A percentile compares a stretch with the other conserved stretches of the same genome.
Evolutionary conservation across 768 basidiomycete genomes (phyloP).

Genomic region (Russula brevipes): DNA sequence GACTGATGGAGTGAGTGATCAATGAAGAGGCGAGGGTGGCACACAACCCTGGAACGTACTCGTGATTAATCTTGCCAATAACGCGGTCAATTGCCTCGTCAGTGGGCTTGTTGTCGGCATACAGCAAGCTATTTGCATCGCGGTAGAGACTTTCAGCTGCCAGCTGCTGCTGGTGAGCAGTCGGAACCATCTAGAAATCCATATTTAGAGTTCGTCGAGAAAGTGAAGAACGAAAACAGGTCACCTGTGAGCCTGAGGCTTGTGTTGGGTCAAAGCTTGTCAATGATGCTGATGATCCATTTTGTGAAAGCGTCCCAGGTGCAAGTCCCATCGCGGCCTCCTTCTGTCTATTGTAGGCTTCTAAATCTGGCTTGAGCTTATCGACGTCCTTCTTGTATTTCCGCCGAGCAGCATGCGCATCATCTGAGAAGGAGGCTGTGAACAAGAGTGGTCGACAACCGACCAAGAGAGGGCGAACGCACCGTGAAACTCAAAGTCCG

Average conservation of each 20-base stretch:
- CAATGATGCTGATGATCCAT: conserved; percentile 37
- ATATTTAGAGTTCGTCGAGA: background rate
- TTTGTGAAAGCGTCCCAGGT: conserved; percentile 56
- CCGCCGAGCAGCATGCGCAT: conserved; percentile 80
- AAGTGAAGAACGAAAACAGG: conserved; percentile 6
- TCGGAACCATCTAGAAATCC: conserved; percentile 42
- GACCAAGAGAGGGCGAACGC: conserved; percentile 29
- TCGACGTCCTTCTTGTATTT: conserved; percentile 92
- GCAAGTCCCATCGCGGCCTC: conserved; percentile 73
- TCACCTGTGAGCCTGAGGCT: conserved; percentile 39
- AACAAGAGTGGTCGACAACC: background rate
- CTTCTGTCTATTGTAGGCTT: conserved; percentile 84
- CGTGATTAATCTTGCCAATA: conserved; percentile 84
- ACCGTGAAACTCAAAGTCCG: conserved; percentile 92
- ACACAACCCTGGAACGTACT: conserved; percentile 50
- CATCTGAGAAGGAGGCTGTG: conserved; percentile 48
- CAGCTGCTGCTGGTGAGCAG: conserved; percentile 57
- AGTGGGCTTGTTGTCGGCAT: conserved; percentile 91
- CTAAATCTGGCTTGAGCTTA: conserved; percentile 80
- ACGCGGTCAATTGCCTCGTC: conserved; percentile 96
- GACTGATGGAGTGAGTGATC: conserved; percentile 39
- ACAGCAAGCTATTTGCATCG: conserved; percentile 87
- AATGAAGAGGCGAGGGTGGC: conserved; percentile 11
- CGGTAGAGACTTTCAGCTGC: conserved; percentile 83
- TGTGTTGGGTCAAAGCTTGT: conserved; percentile 51